These are phyloP conservation scores for Penicillium cosmopolitanum DNA, from an alignment of 495 filamentous ascomycete species.

Conservation along the genomic window DNA sequence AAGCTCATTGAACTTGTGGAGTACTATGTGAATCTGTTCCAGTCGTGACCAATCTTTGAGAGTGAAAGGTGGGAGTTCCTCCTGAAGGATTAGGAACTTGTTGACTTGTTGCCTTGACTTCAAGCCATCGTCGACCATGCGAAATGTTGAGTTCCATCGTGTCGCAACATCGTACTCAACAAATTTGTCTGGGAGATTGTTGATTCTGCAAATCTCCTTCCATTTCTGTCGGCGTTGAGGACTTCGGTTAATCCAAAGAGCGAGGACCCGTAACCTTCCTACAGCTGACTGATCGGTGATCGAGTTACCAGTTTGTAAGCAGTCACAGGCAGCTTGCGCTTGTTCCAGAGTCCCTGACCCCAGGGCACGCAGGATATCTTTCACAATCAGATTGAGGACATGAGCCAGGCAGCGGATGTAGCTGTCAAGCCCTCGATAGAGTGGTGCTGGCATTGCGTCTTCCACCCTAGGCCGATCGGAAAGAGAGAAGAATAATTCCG, in stretches of 20 bases:
- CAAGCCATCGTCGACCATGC: not conserved
- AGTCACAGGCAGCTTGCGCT: not conserved
- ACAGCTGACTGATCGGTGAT: constrained; percentile 11
- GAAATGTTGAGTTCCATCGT: constrained; percentile 17
- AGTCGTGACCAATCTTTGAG: constrained; percentile 9
- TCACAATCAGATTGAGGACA: constrained; percentile 20
- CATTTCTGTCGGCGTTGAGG: constrained; percentile 17
- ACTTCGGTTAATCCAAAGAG: constrained; percentile 20
- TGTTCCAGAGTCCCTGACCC: not conserved
- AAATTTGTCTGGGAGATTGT: constrained; percentile 6
- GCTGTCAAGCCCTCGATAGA: constrained; percentile 10
- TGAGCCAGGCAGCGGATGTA: constrained; percentile 22
- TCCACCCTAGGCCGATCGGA: not conserved
- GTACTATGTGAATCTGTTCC: constrained; percentile 2
- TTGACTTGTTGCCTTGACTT: not conserved
- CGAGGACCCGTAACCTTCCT: constrained; percentile 10
- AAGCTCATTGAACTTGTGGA: not conserved
- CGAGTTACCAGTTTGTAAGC: not conserved
- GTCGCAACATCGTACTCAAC: constrained; percentile 18
- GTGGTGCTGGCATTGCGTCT: constrained; percentile 2
- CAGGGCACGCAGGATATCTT: constrained; percentile 16
- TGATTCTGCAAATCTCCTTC: constrained; percentile 12
- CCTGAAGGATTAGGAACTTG: not conserved
- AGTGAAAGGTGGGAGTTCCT: constrained; percentile 3
- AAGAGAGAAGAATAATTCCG: constrained; percentile 10